Evolutionary conservation across 208 protist genomes (phyloP).

Genomic region (Angomonas ambiguus): DNA sequence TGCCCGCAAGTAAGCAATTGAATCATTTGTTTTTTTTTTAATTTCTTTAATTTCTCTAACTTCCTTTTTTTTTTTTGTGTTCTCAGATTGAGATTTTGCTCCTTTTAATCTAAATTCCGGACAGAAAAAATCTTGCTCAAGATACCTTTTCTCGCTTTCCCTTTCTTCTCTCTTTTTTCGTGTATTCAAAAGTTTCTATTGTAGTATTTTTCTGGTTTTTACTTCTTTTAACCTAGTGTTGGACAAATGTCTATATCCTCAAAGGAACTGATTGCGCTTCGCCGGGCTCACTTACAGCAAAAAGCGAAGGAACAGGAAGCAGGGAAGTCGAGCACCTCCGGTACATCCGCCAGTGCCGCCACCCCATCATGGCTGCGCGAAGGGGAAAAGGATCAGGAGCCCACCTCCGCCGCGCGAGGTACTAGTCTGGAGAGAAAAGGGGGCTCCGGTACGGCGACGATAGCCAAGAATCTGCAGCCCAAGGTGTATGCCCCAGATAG

Average conservation of each 20-base stretch:
- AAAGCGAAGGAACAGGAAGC: constrained; percentile 19
- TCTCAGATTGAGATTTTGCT: constrained; percentile 14
- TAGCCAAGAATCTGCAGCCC: constrained; percentile 26
- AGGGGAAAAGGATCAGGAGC: background rate
- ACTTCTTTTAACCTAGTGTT: background rate
- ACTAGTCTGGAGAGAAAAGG: background rate
- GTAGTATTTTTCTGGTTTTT: constrained; percentile 5
- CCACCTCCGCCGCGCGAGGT: background rate
- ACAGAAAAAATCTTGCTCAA: background rate
- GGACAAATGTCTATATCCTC: constrained; percentile 81
- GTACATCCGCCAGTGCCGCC: background rate
- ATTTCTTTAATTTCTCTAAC: background rate
- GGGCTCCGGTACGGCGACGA: background rate
- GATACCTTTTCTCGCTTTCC: background rate
- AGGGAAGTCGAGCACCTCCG: background rate
- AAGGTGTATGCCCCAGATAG: constrained; percentile 89
- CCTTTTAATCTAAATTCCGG: background rate
- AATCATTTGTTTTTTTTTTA: constrained; percentile 4
- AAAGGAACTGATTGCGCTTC: constrained; percentile 80
- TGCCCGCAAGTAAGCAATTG: constrained; percentile 29
- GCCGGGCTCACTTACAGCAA: constrained; percentile 62
- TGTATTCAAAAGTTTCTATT: constrained; percentile 2
- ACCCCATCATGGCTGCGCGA: background rate
- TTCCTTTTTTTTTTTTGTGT: constrained; percentile 4
- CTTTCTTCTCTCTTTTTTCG: background rate